Conservation (phyloP, 495 filamentous ascomycete genomes). For the Letharia columbiana region DNA sequence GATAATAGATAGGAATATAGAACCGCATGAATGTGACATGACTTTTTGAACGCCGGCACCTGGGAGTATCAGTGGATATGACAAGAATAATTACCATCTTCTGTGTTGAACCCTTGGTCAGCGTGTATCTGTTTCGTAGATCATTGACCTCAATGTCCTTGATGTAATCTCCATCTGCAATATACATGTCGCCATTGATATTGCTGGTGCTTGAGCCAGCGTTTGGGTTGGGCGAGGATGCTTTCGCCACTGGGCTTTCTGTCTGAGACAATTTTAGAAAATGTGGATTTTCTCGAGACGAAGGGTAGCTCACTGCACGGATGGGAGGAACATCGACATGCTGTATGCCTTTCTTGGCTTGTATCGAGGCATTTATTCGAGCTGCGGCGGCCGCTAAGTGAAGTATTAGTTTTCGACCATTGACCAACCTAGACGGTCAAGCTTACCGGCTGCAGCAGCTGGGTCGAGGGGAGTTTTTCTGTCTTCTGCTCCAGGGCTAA, state of each 20-base stretch:
- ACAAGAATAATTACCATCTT: conserved; percentile 95
- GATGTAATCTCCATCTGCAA: conserved; percentile 93
- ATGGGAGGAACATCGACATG: conserved; percentile 92
- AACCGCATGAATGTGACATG: conserved; percentile 34
- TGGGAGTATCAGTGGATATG: conserved; percentile 73
- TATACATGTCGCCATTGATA: conserved; percentile 80
- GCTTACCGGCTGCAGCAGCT: conserved; percentile 75
- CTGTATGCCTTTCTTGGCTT: conserved; percentile 87
- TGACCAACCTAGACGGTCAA: not conserved
- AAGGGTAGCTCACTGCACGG: conserved; percentile 42
- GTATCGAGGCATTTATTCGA: conserved; percentile 84
- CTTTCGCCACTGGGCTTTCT: conserved; percentile 41
- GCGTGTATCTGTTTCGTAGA: conserved; percentile 88
- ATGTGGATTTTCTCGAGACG: not conserved
- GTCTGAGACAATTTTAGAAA: conserved; percentile 35
- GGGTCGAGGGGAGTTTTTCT: conserved; percentile 53
- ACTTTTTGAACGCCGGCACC: conserved; percentile 31
- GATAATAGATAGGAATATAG: conserved; percentile 28
- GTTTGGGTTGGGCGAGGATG: conserved; percentile 37
- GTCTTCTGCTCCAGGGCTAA: conserved; percentile 42
- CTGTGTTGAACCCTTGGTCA: conserved; percentile 96
- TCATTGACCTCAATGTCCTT: conserved; percentile 98
- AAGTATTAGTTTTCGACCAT: conserved; percentile 14
- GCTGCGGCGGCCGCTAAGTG: conserved; percentile 77
- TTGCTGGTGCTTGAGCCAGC: conserved; percentile 44